Conservation (phyloP, 345 rosid species). For the Bruguiera parviflora region DNA sequence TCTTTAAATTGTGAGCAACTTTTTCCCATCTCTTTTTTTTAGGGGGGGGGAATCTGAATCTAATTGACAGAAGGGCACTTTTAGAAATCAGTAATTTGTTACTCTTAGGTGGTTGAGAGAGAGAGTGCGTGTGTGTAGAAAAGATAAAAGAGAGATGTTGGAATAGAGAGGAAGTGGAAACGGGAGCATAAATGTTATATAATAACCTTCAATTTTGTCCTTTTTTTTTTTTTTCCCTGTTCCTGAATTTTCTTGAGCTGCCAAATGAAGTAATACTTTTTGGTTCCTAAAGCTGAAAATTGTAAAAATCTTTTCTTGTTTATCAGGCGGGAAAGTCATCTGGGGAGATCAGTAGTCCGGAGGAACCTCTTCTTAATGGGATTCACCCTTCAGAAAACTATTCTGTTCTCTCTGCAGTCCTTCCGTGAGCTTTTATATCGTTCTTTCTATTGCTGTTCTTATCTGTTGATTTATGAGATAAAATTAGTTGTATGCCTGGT, state of each 20-base stretch:
- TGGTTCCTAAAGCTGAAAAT: neutral
- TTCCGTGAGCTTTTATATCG: conserved; percentile 53
- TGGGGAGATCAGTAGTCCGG: conserved; percentile 53
- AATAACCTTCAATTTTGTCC: neutral
- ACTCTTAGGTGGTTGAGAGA: no score
- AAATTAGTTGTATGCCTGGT: neutral
- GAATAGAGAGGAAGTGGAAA: neutral
- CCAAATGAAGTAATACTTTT: neutral
- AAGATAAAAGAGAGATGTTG: no score
- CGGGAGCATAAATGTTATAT: neutral
- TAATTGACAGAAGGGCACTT: no score
- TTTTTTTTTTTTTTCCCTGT: neutral
- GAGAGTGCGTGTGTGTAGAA: no score
- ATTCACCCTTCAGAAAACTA: conserved; percentile 49
- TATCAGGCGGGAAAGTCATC: conserved; percentile 54
- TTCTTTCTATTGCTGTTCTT: neutral
- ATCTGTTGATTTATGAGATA: neutral
- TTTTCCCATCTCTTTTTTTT: no score
- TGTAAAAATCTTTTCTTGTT: neutral
- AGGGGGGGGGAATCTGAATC: no score
- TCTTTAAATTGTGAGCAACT: no score
- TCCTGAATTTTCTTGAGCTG: neutral
- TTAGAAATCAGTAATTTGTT: no score
- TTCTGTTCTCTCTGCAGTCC: conserved; percentile 57
- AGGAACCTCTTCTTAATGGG: conserved; percentile 70